Evolutionary conservation across 495 filamentous ascomycete species (phyloP).

Genomic region (Trichocladium uniseriatum): DNA sequence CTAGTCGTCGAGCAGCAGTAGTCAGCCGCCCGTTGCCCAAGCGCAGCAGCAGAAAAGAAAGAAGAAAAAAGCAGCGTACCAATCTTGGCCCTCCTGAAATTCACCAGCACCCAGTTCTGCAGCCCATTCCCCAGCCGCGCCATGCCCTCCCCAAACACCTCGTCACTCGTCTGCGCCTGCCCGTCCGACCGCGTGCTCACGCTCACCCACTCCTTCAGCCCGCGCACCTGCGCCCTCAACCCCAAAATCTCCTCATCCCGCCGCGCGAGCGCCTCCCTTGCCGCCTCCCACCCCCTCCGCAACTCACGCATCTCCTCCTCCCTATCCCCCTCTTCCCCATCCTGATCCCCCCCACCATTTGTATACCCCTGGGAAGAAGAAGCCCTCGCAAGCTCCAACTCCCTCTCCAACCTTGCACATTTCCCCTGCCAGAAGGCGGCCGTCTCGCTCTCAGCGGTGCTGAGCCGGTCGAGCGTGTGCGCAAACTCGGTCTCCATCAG

Average conservation of each 20-base stretch:
- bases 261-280: conserved; percentile 27
- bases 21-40: too few relatives aligned
- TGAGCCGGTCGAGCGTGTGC: conserved; percentile 36
- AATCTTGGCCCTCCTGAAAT: conserved; percentile 44
- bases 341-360: not conserved
- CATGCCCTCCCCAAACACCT: conserved; percentile 42
- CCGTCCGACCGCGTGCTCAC: conserved; percentile 37
- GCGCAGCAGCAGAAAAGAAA: too few relatives aligned
- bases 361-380: not conserved
- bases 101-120: conserved; percentile 50
- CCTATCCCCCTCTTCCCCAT: conserved; percentile 9
- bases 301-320: conserved; percentile 31
- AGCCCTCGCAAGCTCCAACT: conserved; percentile 25
- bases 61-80: conserved; percentile 27
- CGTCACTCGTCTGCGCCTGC: conserved; percentile 40
- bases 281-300: conserved; percentile 32
- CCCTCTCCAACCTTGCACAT: conserved; percentile 34
- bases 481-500: conserved; percentile 39
- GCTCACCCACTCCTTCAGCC: conserved; percentile 49
- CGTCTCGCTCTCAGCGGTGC: conserved; percentile 36
- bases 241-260: conserved; percentile 37
- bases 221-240: conserved; percentile 39
- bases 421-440: conserved; percentile 41
- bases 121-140: conserved; percentile 43
- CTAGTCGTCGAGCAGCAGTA: too few relatives aligned